Conservation (phyloP, 2,329 filamentous ascomycete species). For the Aspergillus proliferans region DNA sequence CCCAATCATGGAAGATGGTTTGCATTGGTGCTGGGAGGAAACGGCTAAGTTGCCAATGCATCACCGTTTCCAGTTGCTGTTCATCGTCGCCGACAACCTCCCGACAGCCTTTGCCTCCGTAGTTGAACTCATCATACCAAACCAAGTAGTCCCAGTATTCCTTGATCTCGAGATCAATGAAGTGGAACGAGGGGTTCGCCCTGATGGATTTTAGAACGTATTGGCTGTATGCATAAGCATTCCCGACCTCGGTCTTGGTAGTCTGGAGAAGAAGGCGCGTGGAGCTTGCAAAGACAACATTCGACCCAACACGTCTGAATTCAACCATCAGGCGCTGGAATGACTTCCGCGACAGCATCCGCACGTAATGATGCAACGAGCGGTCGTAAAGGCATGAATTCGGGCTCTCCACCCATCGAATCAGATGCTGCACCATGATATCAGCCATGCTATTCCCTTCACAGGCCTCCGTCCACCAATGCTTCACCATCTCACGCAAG, state of each 20-base stretch:
- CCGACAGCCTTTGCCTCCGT: slow-evolving; percentile 85
- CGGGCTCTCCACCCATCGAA: slow-evolving; percentile 93
- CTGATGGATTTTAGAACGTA: slow-evolving; percentile 98
- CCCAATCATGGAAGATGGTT: slow-evolving; percentile 81
- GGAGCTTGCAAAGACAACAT: slow-evolving; percentile 89
- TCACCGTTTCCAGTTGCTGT: slow-evolving; percentile 80
- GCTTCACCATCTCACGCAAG: slow-evolving; percentile 94
- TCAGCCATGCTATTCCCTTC: slow-evolving; percentile 90
- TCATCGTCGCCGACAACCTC: slow-evolving; percentile 70
- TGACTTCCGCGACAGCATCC: slow-evolving; percentile 97
- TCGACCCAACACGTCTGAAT: slow-evolving; percentile 88
- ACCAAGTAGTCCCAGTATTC: slow-evolving; percentile 99
- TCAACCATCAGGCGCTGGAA: slow-evolving; percentile 96
- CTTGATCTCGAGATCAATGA: slow-evolving; percentile 92
- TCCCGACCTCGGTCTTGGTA: slow-evolving; percentile 91
- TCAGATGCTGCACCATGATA: slow-evolving; percentile 92
- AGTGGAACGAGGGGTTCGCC: slow-evolving; percentile 90
- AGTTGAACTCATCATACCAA: slow-evolving; percentile 99
- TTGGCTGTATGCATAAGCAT: slow-evolving; percentile 92
- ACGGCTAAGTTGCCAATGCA: slow-evolving; percentile 96
- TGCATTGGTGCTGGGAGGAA: slow-evolving; percentile 79
- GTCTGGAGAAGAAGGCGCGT: slow-evolving; percentile 89
- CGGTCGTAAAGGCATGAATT: slow-evolving; percentile 93
- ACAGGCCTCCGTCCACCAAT: slow-evolving; percentile 95
- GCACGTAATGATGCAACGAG: slow-evolving; percentile 91